Evolutionary conservation across 129 eudicot genomes (phyloP).

Genomic region (Centella asiatica): DNA sequence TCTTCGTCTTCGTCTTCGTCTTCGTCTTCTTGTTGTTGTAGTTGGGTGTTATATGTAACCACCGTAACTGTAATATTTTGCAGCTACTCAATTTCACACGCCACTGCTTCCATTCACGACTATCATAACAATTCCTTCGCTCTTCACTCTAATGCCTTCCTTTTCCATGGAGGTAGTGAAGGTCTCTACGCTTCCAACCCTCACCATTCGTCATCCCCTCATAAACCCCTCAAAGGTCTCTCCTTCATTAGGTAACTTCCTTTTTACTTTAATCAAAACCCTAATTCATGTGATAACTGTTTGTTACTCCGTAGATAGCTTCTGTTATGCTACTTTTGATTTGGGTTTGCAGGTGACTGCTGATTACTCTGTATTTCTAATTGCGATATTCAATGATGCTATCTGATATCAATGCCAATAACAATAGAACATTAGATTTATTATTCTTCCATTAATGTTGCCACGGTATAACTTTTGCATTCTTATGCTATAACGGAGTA

Average conservation of each 20-base stretch:
- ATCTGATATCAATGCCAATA: too few relatives aligned
- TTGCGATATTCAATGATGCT: too few relatives aligned
- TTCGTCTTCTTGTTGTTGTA: too few relatives aligned
- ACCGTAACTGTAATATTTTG: too few relatives aligned
- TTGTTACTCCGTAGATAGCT: not conserved
- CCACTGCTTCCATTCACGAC: slow-evolving; percentile 49
- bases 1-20: too few relatives aligned
- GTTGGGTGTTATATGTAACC: too few relatives aligned
- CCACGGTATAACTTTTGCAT: too few relatives aligned
- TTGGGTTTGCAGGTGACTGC: too few relatives aligned
- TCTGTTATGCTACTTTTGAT: not conserved
- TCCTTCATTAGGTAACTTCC: slow-evolving; percentile 54
- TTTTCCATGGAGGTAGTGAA: slow-evolving; percentile 76
- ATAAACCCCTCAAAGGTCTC: slow-evolving; percentile 33
- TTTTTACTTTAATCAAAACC: not conserved
- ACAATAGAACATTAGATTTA: too few relatives aligned
- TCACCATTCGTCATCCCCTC: slow-evolving; percentile 11
- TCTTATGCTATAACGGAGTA: too few relatives aligned
- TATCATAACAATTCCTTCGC: slow-evolving; percentile 36
- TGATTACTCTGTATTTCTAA: too few relatives aligned
- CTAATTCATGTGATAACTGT: not conserved
- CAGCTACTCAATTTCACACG: slow-evolving; percentile 15
- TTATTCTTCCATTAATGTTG: too few relatives aligned
- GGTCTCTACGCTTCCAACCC: slow-evolving; percentile 62
- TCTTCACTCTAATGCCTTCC: slow-evolving; percentile 49